Evolutionary conservation across 345 rosid genomes (phyloP), one percentile per base, ranked within the genome.

Genomic region (Corchorus olitorius): DNA sequence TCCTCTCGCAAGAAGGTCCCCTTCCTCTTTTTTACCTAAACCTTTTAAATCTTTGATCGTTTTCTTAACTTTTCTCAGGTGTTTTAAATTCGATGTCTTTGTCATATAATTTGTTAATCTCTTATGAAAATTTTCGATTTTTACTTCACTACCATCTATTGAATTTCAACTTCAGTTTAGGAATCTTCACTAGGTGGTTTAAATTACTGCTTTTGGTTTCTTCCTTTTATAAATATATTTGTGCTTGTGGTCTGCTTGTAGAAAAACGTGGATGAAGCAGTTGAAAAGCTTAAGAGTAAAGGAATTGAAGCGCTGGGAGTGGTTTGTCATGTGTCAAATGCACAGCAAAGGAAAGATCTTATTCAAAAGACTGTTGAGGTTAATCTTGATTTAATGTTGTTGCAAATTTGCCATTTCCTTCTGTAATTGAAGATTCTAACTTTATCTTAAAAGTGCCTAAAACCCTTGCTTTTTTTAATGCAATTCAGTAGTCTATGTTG

Each of bases 251-350:
- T 70, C 0, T 37, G 39, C 66, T 77, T 60, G 74, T 79, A 93
- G 98, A 82, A 84, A 84, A 96, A 96, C 76, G 97, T 93, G 46
- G 95, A 93, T 3, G 92, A 91, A 69, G 98, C 99, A 6, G 89
- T 84, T 59, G 88, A 83, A 66, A 86, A 92, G 80, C 93, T 93
- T 75, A 87, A 81, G 84, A 83, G 86, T 9, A 39, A 77, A 78
- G 98, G 97, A 66, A 88, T 93, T 75, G 86, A 91, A 75, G 97
- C 72, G 20, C 65, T 87, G 77, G 99, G 98, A 73, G 82, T 96
- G 65, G 94, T 93, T 73, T 96, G 97, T 43, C 99, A 93, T 72
- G 98, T 96, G 4, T 91, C 97, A 45, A 87, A 91, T 75, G 81
- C 83, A 6, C 87, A 88, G 46, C 99, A 96, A 10, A 93, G 98